Conservation (phyloP, 345 rosid genomes). For the Eucalyptus viminalis region DNA sequence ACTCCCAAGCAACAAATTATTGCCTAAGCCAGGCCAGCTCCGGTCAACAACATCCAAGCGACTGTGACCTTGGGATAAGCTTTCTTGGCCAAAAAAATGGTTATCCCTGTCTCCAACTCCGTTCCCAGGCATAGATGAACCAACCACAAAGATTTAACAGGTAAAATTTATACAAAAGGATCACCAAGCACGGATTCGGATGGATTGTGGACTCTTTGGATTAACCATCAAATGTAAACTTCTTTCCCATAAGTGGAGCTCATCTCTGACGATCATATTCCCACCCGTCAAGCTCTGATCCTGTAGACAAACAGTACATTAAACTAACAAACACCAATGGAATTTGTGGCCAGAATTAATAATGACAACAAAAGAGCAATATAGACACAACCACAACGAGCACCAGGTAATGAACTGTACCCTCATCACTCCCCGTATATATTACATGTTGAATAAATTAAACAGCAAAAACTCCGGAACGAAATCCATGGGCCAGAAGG, state of each 20-base stretch:
- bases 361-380: not conserved
- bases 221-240: not conserved
- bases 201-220: not conserved
- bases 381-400: not conserved
- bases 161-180: not conserved
- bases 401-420: not conserved
- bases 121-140: constrained; percentile 92
- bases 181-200: not conserved
- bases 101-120: constrained; percentile 88
- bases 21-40: constrained; percentile 48
- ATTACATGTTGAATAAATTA: not conserved
- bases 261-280: not conserved
- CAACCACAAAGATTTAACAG: constrained; percentile 7
- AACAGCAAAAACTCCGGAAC: not conserved
- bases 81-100: constrained; percentile 74
- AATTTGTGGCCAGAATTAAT: not conserved
- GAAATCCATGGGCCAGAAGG: not conserved
- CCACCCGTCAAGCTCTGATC: not conserved
- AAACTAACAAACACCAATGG: not conserved
- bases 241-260: not conserved
- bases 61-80: constrained; percentile 54
- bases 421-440: not conserved
- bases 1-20: constrained; percentile 41
- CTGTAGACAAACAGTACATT: not conserved
- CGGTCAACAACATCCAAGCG: constrained; percentile 48